Evolutionary conservation across 495 filamentous ascomycete genomes (phyloP), one percentile per base, ranked within the genome.

Genomic region (Penicillium odoratum): DNA sequence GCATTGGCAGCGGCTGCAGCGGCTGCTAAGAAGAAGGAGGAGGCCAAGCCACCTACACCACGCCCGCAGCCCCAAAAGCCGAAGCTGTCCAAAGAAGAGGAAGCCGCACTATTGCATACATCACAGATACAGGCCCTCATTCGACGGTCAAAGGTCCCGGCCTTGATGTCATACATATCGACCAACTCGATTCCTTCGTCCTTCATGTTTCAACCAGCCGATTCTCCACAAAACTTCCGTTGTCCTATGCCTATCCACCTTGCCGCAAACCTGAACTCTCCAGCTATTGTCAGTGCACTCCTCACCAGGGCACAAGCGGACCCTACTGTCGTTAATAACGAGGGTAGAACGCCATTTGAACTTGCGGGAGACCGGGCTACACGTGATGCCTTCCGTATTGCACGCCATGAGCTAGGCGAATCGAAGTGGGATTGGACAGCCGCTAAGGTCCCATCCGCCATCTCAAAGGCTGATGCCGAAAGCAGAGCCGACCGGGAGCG

Each of bases 331-430:
- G 62, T 68, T 10, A 98, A 88, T 69, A 68, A 64, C 9, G 81
- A 84, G 36, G 89, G 86, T 18, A 88, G 86, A 64, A 88, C 91
- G 0, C 72, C 94, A 0, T 98, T 96, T 68, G 91, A 95, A 42
- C 81, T 98, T 5, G 84, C 90, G 9, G 91, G 95, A 31, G 91
- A 98, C 68, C 83, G 93, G 2, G 75, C 87, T 3, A 96, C 92
- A 0, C 84, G 94, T 1, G 93, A 98, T 64, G 90, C 92, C 5
- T 98, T 98, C 77, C 88, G 95, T 4, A 81, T 97, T 25, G 91
- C 92, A 0, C 86, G 94, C 8, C 78, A 81, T 46, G 88, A 93
- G 64, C 77, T 97, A 1, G 93, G 92, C 3, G 92, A 94, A 65
- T 61, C 63, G 0, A 72, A 69, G 53, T 97, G 89, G 89, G 81